Conservation (phyloP, 305 asterid genomes). For the Fraxinus angustifolia region DNA sequence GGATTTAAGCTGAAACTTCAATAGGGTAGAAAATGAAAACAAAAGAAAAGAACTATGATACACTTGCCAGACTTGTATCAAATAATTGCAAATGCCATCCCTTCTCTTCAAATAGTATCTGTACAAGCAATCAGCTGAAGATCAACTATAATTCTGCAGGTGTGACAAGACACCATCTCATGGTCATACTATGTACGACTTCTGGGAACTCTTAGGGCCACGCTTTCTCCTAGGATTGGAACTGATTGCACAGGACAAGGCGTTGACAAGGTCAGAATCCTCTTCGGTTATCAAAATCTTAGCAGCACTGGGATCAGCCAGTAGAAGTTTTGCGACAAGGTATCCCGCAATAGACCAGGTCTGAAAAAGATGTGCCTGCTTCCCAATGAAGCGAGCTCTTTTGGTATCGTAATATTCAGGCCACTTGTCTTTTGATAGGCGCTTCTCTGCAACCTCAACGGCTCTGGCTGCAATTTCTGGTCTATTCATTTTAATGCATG, state of each 20-base stretch:
- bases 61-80: slow-evolving; percentile 16
- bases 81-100: background rate
- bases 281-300: slow-evolving; percentile 52
- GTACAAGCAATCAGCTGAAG: background rate
- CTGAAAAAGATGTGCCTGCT: slow-evolving; percentile 59
- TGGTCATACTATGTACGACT: slow-evolving; percentile 41
- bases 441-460: slow-evolving; percentile 56
- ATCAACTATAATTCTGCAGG: background rate
- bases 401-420: slow-evolving; percentile 75
- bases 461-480: slow-evolving; percentile 71
- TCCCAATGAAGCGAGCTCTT: slow-evolving; percentile 61
- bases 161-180: slow-evolving; percentile 15
- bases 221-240: slow-evolving; percentile 62
- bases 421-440: slow-evolving; percentile 62
- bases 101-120: slow-evolving; percentile 8
- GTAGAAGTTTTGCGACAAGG: slow-evolving; percentile 56
- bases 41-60: slow-evolving; percentile 1
- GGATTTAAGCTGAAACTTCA: slow-evolving; percentile 7
- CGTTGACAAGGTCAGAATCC: slow-evolving; percentile 57
- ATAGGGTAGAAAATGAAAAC: background rate
- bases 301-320: slow-evolving; percentile 50
- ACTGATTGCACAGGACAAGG: slow-evolving; percentile 61
- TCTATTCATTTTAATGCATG: slow-evolving; percentile 65
- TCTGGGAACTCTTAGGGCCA: slow-evolving; percentile 48
- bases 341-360: slow-evolving; percentile 81